Evolutionary conservation across 129 eudicot genomes (phyloP).

Genomic region (Mikania micrantha): DNA sequence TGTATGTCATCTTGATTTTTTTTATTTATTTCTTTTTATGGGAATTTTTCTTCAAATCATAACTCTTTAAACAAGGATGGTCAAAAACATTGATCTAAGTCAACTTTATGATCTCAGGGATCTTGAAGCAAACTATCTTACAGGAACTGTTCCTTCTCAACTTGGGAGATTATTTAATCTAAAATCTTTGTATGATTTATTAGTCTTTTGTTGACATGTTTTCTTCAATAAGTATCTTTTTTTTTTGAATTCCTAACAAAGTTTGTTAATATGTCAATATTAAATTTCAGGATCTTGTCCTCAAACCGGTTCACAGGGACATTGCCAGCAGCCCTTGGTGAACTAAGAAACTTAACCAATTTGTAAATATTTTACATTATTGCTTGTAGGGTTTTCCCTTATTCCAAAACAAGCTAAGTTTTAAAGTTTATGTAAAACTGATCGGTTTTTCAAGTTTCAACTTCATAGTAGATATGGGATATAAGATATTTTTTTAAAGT

Average conservation of each 20-base stretch:
- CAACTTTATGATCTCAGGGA: constrained; percentile 38
- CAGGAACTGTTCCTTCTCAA: constrained; percentile 55
- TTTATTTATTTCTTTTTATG: background rate
- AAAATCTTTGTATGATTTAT: constrained; percentile 40
- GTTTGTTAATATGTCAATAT: background rate
- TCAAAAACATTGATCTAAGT: background rate
- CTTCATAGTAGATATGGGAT: background rate
- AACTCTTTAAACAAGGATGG: background rate
- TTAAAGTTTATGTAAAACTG: background rate
- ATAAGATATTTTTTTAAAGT: background rate
- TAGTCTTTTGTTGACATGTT: background rate
- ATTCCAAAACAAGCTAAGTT: background rate
- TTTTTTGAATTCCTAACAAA: background rate
- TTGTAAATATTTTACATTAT: constrained; percentile 37
- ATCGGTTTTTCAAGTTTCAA: background rate
- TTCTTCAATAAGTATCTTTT: background rate
- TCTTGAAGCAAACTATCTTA: constrained; percentile 56
- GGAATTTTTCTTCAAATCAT: background rate
- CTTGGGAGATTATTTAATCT: constrained; percentile 47
- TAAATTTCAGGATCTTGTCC: constrained; percentile 58
- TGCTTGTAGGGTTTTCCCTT: background rate
- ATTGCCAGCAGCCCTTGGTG: constrained; percentile 50
- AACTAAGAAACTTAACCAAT: constrained; percentile 46
- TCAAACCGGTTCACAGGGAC: constrained; percentile 57
- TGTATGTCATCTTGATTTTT: constrained; percentile 40